phyloP scores from a whole-genome alignment of 257 asterid genomes.

The Scutellaria barbata region DNA sequence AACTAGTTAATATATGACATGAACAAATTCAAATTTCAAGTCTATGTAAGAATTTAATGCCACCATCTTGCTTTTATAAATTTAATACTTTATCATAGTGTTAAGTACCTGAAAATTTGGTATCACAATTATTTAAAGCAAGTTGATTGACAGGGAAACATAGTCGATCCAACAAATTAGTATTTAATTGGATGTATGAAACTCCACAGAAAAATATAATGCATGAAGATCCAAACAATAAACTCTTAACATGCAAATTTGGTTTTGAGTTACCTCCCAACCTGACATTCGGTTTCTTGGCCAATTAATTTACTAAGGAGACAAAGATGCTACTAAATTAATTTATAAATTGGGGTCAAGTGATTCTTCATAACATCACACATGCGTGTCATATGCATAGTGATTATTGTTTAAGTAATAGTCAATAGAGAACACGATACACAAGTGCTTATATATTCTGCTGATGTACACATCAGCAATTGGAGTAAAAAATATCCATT shows the following conservation, averaged over 20 bases:
- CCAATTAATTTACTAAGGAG: slow-evolving; percentile 19
- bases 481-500: too few relatives aligned
- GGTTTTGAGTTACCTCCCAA: slow-evolving; percentile 37
- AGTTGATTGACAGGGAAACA: slow-evolving; percentile 31
- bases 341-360: slow-evolving; percentile 17
- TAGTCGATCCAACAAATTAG: slow-evolving; percentile 34
- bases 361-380: slow-evolving; percentile 32
- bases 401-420: neutral
- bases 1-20: too few relatives aligned
- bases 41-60: too few relatives aligned
- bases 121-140: neutral
- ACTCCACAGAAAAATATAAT: neutral
- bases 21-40: too few relatives aligned
- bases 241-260: slow-evolving; percentile 33
- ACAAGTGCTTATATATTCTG: neutral
- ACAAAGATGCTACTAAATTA: slow-evolving; percentile 28
- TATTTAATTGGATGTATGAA: neutral
- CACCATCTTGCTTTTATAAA: too few relatives aligned
- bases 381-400: slow-evolving; percentile 27
- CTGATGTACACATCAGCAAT: too few relatives aligned
- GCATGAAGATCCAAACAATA: slow-evolving; percentile 32
- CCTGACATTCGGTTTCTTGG: slow-evolving; percentile 28
- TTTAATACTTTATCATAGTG: too few relatives aligned
- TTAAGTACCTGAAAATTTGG: neutral
- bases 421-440: neutral